phyloP scores from a whole-genome alignment of 495 filamentous ascomycete genomes.

The Trypethelium eluteriae region DNA sequence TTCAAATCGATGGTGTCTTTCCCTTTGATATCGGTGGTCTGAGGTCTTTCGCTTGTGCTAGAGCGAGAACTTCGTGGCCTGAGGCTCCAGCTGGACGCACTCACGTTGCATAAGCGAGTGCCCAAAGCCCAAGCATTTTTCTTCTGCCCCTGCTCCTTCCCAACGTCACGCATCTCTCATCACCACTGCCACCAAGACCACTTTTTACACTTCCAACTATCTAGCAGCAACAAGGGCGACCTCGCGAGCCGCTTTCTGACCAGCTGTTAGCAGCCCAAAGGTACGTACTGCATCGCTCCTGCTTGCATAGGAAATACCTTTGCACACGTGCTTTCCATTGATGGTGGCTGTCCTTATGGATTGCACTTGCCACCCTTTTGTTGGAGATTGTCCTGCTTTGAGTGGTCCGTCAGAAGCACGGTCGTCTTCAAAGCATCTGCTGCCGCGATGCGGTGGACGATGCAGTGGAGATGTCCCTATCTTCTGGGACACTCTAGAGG shows the following conservation, averaged over 20 bases:
- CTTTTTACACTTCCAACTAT: background rate
- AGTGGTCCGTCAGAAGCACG: background rate
- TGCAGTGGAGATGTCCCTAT: background rate
- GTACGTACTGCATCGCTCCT: slow-evolving; percentile 2
- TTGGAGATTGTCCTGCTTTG: background rate
- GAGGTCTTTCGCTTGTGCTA: background rate
- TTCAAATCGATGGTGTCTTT: background rate
- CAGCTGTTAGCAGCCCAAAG: background rate
- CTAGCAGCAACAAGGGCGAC: background rate
- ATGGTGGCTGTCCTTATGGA: background rate
- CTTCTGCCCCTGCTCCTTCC: slow-evolving; percentile 1
- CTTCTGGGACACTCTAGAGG: background rate
- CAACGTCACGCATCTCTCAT: background rate
- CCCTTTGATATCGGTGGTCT: background rate
- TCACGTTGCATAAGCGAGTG: background rate
- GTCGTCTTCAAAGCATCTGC: background rate
- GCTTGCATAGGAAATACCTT: background rate
- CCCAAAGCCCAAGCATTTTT: background rate
- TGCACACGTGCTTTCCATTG: background rate
- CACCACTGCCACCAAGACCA: background rate
- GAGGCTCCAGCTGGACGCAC: background rate
- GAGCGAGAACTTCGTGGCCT: background rate
- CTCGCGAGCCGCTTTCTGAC: background rate
- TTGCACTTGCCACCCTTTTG: background rate
- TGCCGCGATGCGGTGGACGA: background rate